Conservation (phyloP, 2,329 filamentous ascomycete species). For the Alternaria atra region DNA sequence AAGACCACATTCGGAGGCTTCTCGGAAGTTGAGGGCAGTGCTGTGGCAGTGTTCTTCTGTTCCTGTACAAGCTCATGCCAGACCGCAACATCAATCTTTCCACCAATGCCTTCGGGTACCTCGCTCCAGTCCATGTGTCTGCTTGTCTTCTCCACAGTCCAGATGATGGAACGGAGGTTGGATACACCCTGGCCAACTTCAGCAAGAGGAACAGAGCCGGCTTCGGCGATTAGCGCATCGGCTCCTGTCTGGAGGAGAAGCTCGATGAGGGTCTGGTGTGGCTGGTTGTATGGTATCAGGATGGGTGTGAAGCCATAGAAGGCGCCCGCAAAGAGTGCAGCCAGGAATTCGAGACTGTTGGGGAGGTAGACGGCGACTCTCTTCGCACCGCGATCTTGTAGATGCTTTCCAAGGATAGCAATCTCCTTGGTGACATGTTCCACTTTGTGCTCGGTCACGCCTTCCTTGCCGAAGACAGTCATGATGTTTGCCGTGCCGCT, state of each 20-base stretch:
- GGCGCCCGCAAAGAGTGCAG: constrained; percentile 81
- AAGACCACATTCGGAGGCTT: constrained; percentile 63
- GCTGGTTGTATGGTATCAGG: constrained; percentile 82
- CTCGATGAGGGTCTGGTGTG: constrained; percentile 72
- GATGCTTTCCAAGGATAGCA: constrained; percentile 81
- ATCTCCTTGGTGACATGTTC: constrained; percentile 84
- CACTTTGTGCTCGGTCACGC: constrained; percentile 74
- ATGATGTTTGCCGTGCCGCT: constrained; percentile 75
- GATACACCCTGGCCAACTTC: constrained; percentile 73
- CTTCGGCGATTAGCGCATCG: constrained; percentile 83
- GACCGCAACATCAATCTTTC: constrained; percentile 81
- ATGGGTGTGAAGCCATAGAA: constrained; percentile 90
- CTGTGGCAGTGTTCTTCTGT: constrained; percentile 59
- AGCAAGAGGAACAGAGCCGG: constrained; percentile 86
- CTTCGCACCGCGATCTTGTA: constrained; percentile 72
- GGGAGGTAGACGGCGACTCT: constrained; percentile 90
- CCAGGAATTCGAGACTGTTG: constrained; percentile 89
- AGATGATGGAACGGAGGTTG: constrained; percentile 78
- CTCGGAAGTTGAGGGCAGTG: constrained; percentile 71
- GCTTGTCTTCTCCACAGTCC: constrained; percentile 91
- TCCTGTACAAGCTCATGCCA: constrained; percentile 91
- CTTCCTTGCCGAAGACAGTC: constrained; percentile 80
- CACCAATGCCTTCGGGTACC: constrained; percentile 77
- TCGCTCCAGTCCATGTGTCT: constrained; percentile 96
- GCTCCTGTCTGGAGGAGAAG: constrained; percentile 78